phyloP scores from a whole-genome alignment of 179 eudicot species.

The Silene vulgaris region DNA sequence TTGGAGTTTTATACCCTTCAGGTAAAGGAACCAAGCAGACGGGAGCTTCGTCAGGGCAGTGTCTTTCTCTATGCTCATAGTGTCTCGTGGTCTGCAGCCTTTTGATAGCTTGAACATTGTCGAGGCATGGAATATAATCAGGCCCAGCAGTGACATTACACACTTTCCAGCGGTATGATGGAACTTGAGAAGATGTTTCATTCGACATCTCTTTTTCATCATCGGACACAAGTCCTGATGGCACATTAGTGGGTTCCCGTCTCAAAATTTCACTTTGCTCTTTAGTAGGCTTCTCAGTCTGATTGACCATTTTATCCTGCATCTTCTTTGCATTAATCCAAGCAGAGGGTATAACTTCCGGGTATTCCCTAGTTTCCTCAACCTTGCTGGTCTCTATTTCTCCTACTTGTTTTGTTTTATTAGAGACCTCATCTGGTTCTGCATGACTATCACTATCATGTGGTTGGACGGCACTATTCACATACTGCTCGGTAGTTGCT shows the following conservation, averaged over 20 bases:
- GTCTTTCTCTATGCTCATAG: slow-evolving; percentile 46
- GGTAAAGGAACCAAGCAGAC: slow-evolving; percentile 40
- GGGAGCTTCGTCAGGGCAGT: slow-evolving; percentile 43
- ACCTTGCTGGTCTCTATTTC: not conserved
- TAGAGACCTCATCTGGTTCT: not conserved
- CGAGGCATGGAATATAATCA: slow-evolving; percentile 49
- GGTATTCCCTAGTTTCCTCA: not conserved
- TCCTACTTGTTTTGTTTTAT: slow-evolving; percentile 11
- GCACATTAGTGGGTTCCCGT: no score
- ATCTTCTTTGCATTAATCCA: slow-evolving; percentile 11
- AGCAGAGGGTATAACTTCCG: not conserved
- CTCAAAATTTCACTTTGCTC: slow-evolving; percentile 12
- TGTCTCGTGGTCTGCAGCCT: slow-evolving; percentile 30
- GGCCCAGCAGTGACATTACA: slow-evolving; percentile 43
- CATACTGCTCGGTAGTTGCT: not conserved
- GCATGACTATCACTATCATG: slow-evolving; percentile 9
- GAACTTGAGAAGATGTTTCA: slow-evolving; percentile 17
- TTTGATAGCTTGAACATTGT: slow-evolving; percentile 32
- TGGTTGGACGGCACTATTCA: not conserved
- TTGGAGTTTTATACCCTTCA: slow-evolving; percentile 36
- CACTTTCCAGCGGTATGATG: slow-evolving; percentile 32
- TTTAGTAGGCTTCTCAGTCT: slow-evolving; percentile 15
- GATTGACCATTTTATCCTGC: slow-evolving; percentile 13
- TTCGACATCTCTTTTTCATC: slow-evolving; percentile 14
- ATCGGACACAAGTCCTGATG: slow-evolving; percentile 16